Conservation (phyloP, 2,329 filamentous ascomycete genomes). For the Aureobasidium vineae region DNA sequence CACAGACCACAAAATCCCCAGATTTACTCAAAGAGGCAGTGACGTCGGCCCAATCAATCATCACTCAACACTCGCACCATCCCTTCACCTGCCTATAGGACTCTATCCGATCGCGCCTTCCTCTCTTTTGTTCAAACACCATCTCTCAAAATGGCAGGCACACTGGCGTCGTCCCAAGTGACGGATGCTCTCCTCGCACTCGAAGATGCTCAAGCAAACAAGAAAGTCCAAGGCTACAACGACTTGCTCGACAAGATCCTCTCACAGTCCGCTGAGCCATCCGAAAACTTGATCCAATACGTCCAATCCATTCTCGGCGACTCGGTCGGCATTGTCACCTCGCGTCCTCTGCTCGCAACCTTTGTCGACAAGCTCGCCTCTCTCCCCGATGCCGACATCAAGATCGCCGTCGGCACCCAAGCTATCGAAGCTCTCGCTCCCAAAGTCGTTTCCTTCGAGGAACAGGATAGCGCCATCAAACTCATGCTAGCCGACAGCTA, state of each 20-base stretch:
- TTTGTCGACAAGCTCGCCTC: slow-evolving; percentile 64
- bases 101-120: background rate
- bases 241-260: slow-evolving; percentile 58
- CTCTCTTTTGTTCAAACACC: background rate
- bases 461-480: slow-evolving; percentile 77
- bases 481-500: slow-evolving; percentile 80
- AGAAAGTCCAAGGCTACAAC: slow-evolving; percentile 58
- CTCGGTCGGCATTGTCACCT: slow-evolving; percentile 71
- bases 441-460: slow-evolving; percentile 72
- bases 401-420: slow-evolving; percentile 70
- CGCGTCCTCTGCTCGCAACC: slow-evolving; percentile 65
- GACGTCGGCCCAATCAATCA: slow-evolving; percentile 11
- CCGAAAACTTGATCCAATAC: slow-evolving; percentile 65
- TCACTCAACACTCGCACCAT: slow-evolving; percentile 6
- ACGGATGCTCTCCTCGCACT: slow-evolving; percentile 51
- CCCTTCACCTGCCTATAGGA: background rate
- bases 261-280: slow-evolving; percentile 47
- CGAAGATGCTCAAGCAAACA: slow-evolving; percentile 48
- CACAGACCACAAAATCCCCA: slow-evolving; percentile 3
- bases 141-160: slow-evolving; percentile 15
- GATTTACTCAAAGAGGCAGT: background rate
- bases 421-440: slow-evolving; percentile 66
- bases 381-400: slow-evolving; percentile 62
- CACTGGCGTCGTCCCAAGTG: slow-evolving; percentile 39
- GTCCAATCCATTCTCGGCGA: slow-evolving; percentile 64